Evolutionary conservation across 257 asterid species (phyloP).

Genomic region (Dorcoceras hygrometricum): DNA sequence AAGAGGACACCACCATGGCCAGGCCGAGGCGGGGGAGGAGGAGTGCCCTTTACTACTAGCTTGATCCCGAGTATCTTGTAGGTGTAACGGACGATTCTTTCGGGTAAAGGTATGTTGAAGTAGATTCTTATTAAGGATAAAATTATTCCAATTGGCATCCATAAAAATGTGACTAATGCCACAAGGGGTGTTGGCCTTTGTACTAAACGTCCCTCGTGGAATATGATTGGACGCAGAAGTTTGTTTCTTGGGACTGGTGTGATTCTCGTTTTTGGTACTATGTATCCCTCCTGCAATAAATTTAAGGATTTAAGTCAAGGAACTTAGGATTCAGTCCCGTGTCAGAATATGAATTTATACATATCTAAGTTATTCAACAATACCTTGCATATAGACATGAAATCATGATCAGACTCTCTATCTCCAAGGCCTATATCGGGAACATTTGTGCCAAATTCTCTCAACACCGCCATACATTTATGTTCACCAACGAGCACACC

Average conservation of each 20-base stretch:
- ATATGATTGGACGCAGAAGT: constrained; percentile 62
- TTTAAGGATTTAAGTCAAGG: background rate
- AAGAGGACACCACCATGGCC: constrained; percentile 68
- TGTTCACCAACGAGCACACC: background rate
- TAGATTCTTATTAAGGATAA: constrained; percentile 61
- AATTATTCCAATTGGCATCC: constrained; percentile 74
- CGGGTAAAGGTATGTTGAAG: constrained; percentile 65
- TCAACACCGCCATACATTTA: constrained; percentile 50
- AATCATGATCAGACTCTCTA: constrained; percentile 66
- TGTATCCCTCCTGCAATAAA: constrained; percentile 65
- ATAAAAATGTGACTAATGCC: constrained; percentile 57
- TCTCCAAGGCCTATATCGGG: constrained; percentile 92
- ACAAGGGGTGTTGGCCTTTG: constrained; percentile 78
- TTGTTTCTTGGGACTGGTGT: constrained; percentile 64
- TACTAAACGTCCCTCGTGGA: constrained; percentile 89
- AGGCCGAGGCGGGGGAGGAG: constrained; percentile 69
- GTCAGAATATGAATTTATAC: too few species aligned
- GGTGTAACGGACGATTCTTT: constrained; percentile 51
- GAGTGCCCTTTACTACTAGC: constrained; percentile 65
- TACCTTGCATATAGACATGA: constrained; percentile 95
- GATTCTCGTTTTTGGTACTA: constrained; percentile 51
- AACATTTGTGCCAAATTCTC: constrained; percentile 53
- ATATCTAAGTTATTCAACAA: too few species aligned
- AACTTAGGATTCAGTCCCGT: too few species aligned
- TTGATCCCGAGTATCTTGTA: constrained; percentile 74